phyloP scores from a whole-genome alignment of 2,329 filamentous ascomycete genomes.

The Myriosclerotinia duriaeana region DNA sequence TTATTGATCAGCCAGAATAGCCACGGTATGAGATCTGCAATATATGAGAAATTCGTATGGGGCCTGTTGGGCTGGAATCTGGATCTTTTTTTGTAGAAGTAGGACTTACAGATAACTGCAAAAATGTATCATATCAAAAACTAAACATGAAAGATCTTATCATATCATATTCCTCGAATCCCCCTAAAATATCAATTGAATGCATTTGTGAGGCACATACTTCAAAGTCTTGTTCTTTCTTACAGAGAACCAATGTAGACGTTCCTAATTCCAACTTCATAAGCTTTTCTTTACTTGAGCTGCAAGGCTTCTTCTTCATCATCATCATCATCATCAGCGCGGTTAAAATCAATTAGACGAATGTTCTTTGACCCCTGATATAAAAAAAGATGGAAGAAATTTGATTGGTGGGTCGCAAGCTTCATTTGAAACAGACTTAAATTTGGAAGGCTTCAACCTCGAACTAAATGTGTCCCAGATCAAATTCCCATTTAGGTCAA shows the following conservation, averaged over 20 bases:
- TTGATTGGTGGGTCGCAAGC: constrained; percentile 18
- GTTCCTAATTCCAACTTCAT: neutral
- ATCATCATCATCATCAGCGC: constrained; percentile 6
- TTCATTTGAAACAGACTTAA: constrained; percentile 23
- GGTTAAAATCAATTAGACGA: constrained; percentile 22
- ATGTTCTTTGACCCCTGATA: constrained; percentile 7
- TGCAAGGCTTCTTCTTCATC: too few relatives aligned
- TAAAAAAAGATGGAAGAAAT: neutral
- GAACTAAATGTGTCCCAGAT: constrained; percentile 19
- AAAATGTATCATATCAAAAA: neutral
- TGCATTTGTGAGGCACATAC: neutral
- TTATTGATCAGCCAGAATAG: constrained; percentile 1
- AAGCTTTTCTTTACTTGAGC: neutral
- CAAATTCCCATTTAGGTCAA: constrained; percentile 7
- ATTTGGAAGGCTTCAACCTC: constrained; percentile 15
- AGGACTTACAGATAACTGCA: neutral
- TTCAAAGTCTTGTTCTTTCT: neutral
- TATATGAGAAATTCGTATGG: constrained; percentile 2
- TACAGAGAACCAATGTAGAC: neutral
- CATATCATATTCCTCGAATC: neutral
- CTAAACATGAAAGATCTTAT: neutral
- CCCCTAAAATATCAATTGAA: neutral
- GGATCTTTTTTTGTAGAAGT: neutral
- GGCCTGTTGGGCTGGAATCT: constrained; percentile 6
- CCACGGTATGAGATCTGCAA: constrained; percentile 7